Evolutionary conservation across 495 filamentous ascomycete genomes (phyloP).

Genomic region (Astrothelium macrocarpum): DNA sequence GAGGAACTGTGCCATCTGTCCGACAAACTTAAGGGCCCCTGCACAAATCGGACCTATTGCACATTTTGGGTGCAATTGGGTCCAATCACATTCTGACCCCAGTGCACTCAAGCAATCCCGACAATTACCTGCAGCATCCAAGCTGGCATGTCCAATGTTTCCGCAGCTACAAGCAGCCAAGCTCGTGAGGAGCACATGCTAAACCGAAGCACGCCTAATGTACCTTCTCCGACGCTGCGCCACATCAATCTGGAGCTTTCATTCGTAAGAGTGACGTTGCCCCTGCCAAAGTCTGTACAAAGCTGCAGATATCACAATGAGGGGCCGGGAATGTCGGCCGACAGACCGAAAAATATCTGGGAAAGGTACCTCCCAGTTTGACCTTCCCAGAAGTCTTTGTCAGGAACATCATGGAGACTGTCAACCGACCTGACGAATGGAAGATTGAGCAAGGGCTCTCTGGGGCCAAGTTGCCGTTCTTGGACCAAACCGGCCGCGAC

Average conservation of each 20-base stretch:
- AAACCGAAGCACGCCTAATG: not conserved
- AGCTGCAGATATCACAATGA: conserved; percentile 2
- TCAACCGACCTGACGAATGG: conserved; percentile 44
- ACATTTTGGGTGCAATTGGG: too few relatives aligned
- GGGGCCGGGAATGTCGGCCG: too few relatives aligned
- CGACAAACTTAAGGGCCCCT: too few relatives aligned
- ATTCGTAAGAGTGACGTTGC: not conserved
- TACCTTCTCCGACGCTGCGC: not conserved
- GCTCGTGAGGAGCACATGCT: not conserved
- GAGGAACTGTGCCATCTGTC: too few relatives aligned
- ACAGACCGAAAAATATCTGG: not conserved
- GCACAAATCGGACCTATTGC: too few relatives aligned
- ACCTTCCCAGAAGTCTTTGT: not conserved
- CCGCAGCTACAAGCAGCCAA: too few relatives aligned
- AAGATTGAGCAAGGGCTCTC: conserved; percentile 44
- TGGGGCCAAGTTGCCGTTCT: conserved; percentile 37
- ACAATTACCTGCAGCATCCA: too few relatives aligned
- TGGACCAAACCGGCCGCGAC: conserved; percentile 36
- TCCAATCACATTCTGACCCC: too few relatives aligned
- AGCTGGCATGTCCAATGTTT: too few relatives aligned
- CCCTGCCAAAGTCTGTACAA: not conserved
- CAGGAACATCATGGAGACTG: not conserved
- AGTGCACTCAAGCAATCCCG: too few relatives aligned
- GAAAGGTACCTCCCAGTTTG: not conserved
- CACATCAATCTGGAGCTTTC: not conserved